phyloP scores from a whole-genome alignment of 768 basidiomycete species.

The Xerocomellus intermedius region DNA sequence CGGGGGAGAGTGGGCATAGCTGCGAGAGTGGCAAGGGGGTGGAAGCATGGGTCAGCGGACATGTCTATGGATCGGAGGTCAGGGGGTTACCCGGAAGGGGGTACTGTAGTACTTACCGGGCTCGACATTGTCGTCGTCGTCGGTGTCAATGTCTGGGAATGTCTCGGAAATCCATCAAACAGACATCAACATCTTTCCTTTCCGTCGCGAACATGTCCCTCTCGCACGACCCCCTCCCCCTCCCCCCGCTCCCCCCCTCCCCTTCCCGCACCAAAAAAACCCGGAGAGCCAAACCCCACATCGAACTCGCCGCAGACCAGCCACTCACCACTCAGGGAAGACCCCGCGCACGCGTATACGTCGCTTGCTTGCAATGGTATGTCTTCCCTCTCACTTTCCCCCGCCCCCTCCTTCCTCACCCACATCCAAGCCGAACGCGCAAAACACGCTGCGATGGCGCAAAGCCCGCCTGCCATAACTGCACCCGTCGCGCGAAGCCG shows the following conservation, averaged over 20 bases:
- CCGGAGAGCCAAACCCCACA: constrained; percentile 55
- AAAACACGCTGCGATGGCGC: constrained; percentile 85
- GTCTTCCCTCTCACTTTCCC: constrained; percentile 12
- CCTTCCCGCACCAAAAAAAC: constrained; percentile 33
- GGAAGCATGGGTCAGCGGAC: background rate
- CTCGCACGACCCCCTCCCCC: constrained; percentile 1
- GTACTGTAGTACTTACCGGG: too few species aligned
- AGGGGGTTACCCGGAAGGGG: background rate
- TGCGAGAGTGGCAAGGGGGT: constrained; percentile 1
- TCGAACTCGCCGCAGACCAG: constrained; percentile 72
- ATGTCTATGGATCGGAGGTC: too few species aligned
- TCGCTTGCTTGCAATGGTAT: constrained; percentile 78
- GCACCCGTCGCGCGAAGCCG: constrained; percentile 48
- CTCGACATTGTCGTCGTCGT: background rate
- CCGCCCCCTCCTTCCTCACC: constrained; percentile 6
- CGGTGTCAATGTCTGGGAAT: background rate
- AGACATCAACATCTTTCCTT: constrained; percentile 16
- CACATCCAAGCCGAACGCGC: constrained; percentile 55
- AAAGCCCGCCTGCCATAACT: constrained; percentile 75
- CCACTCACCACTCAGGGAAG: constrained; percentile 82
- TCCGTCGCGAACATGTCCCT: constrained; percentile 23
- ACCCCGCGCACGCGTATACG: constrained; percentile 69
- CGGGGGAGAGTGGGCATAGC: constrained; percentile 3
- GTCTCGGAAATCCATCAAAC: constrained; percentile 11
- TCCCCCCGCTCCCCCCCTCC: background rate